Base-by-base conservation (phyloP, 495 filamentous ascomycete species). In the Tuber microsphaerosporum region DNA sequence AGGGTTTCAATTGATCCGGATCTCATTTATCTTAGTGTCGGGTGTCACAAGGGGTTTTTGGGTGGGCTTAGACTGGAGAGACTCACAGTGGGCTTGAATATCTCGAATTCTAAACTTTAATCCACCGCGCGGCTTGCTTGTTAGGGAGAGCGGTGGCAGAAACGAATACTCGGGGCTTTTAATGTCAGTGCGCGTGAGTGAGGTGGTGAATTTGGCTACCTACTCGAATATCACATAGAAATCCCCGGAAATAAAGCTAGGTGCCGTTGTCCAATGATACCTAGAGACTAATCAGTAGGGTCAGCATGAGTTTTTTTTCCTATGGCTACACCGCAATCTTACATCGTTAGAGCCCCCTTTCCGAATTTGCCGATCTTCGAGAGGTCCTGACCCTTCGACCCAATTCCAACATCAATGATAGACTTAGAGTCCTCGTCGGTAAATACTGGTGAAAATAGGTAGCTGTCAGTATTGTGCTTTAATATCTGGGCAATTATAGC, bases 181-280 rank as follows among this genome's bases (percentile, higher is more conserved):
- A 76, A 70, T 69, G 43, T 65, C 3, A 65, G 34, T 1, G n/a
- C 14, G 68, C 31, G 44, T 39, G 14, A 39, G 26, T 39, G 37
- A 69, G 70, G 73, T 75, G 56, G 71, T 37, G 44, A 48, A 42
- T 17, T 48, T 20, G 26, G 46, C 39, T 46, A 56, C 74, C 73
- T 81, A 84, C 83, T 86, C 85, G 3, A 86, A 80, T 41, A 86
- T 84, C 10, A 86, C 72, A 41, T 84, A 82, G 19, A 61, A 84
- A 41, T 81, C 81, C 16, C 84, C 84, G 0, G 84, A 84, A 51
- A 86, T 73, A 22, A 86, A 81, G 78, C 84, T 85, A 26, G 85
- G 85, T 17, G 84, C 83, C 61, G 84, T 83, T 56, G 85, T 86
- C 81, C 84, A 86, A 73, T 86, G 85, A 79, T 84, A 86, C 85